Conservation (phyloP, 768 basidiomycete genomes). For the Hortiboletus flavorubellus region DNA sequence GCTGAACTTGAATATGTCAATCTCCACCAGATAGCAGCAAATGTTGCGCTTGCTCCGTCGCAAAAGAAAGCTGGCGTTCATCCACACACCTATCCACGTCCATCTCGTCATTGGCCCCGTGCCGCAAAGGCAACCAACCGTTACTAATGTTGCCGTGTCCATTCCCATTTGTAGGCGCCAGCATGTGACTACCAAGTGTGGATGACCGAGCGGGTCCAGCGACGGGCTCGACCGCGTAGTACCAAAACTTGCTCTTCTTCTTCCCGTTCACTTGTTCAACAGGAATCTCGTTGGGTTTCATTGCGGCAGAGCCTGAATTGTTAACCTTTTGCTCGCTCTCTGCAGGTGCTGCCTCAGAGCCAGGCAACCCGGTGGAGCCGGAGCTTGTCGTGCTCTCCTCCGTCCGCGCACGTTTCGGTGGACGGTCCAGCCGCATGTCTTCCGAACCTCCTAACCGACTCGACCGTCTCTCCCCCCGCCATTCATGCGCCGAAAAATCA, state of each 20-base stretch:
- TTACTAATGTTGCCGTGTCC: conserved; percentile 8
- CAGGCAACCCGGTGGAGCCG: conserved; percentile 36
- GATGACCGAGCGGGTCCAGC: conserved; percentile 30
- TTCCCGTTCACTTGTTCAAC: conserved; percentile 74
- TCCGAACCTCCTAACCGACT: conserved; percentile 55
- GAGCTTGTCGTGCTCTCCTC: conserved; percentile 66
- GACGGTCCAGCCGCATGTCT: conserved; percentile 51
- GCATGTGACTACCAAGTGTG: conserved; percentile 10
- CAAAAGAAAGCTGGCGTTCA: conserved; percentile 14
- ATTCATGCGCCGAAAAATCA: conserved; percentile 50
- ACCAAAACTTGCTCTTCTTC: conserved; percentile 86
- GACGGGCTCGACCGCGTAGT: conserved; percentile 79
- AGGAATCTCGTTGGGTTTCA: conserved; percentile 72
- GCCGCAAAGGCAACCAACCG: conserved; percentile 6
- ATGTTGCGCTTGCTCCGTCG: conserved; percentile 11
- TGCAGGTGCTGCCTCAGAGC: conserved; percentile 21
- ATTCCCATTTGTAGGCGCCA: conserved; percentile 22
- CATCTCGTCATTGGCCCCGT: conserved; percentile 15
- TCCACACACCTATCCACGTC: conserved; percentile 22
- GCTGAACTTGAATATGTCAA: conserved; percentile 9
- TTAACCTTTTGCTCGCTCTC: conserved; percentile 45
- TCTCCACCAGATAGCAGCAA: conserved; percentile 10
- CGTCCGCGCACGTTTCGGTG: conserved; percentile 71
- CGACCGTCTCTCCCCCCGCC: conserved; percentile 77
- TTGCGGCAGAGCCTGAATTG: conserved; percentile 55